These are phyloP conservation scores for Aspergillus sclerotiicarbonarius DNA, from an alignment of 495 filamentous ascomycete species.

Conservation along the genomic window DNA sequence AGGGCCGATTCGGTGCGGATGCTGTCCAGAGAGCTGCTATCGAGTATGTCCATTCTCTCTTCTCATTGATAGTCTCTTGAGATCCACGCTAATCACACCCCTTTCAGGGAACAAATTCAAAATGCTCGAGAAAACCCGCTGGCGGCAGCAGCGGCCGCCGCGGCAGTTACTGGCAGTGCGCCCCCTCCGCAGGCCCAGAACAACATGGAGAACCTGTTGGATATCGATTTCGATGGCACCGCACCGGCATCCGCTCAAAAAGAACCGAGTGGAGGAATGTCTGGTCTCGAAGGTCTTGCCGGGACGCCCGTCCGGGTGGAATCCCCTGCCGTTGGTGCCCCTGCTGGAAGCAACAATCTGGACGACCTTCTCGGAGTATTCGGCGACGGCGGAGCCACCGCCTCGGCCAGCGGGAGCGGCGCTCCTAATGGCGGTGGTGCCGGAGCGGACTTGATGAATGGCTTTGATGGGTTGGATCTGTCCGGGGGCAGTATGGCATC, in stretches of 20 bases:
- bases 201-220: conserved; percentile 92
- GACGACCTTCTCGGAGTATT: conserved; percentile 92
- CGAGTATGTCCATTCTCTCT: conserved; percentile 50
- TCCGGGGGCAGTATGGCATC: conserved; percentile 43
- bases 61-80: background rate
- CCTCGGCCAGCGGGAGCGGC: conserved; percentile 27
- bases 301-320: conserved; percentile 79
- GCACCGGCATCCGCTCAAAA: conserved; percentile 86
- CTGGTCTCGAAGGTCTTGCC: conserved; percentile 69
- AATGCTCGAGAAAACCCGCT: conserved; percentile 92
- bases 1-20: conserved; percentile 90
- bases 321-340: conserved; percentile 53
- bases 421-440: conserved; percentile 28
- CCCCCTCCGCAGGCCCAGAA: conserved; percentile 54
- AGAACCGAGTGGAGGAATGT: conserved; percentile 56
- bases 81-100: conserved; percentile 14
- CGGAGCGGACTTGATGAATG: conserved; percentile 70
- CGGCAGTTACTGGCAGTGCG: conserved; percentile 57
- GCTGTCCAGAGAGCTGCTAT: conserved; percentile 94
- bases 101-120: conserved; percentile 71
- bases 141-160: conserved; percentile 76
- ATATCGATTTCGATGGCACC: conserved; percentile 96
- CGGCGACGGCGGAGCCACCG: conserved; percentile 38
- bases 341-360: conserved; percentile 62
- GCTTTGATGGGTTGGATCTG: conserved; percentile 78